phyloP scores from a whole-genome alignment of 1,139 yeast species.

The Yamadazyma mexicana region DNA sequence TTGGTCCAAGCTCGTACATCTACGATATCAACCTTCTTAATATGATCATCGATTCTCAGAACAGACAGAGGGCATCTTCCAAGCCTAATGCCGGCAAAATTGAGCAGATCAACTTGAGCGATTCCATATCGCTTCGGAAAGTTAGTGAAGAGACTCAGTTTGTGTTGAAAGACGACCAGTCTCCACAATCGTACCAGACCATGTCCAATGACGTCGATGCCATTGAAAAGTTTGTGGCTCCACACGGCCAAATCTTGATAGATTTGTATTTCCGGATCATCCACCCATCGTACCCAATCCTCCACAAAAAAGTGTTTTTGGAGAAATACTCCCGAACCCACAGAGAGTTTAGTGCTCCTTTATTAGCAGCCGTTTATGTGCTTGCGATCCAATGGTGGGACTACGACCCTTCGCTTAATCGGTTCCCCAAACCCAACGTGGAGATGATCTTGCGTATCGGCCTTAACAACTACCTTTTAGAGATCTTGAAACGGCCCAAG shows the following conservation, averaged over 20 bases:
- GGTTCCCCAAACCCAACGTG: conserved; percentile 66
- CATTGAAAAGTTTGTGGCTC: conserved; percentile 71
- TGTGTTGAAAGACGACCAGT: conserved; percentile 68
- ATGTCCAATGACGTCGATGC: conserved; percentile 71
- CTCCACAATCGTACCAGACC: conserved; percentile 58
- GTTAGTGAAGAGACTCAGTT: conserved; percentile 68
- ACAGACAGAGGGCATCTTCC: conserved; percentile 14
- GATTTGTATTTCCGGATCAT: conserved; percentile 73
- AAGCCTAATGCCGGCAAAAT: conserved; percentile 32
- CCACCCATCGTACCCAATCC: conserved; percentile 76
- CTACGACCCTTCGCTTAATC: conserved; percentile 66
- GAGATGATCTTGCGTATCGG: conserved; percentile 47
- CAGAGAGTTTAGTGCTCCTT: conserved; percentile 74
- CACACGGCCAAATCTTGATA: conserved; percentile 72
- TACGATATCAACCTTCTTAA: conserved; percentile 62
- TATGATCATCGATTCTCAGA: conserved; percentile 48
- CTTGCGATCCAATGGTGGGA: conserved; percentile 86
- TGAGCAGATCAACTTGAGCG: conserved; percentile 65
- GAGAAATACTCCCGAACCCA: conserved; percentile 78
- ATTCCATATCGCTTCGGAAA: conserved; percentile 59
- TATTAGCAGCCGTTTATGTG: conserved; percentile 73
- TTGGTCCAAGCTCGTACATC: conserved; percentile 69
- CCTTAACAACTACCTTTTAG: conserved; percentile 61
- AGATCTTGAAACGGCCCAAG: conserved; percentile 71
- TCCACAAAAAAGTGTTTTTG: conserved; percentile 73